phyloP scores from a whole-genome alignment of 2,329 filamentous ascomycete genomes.

The Metarhizium robertsii region DNA sequence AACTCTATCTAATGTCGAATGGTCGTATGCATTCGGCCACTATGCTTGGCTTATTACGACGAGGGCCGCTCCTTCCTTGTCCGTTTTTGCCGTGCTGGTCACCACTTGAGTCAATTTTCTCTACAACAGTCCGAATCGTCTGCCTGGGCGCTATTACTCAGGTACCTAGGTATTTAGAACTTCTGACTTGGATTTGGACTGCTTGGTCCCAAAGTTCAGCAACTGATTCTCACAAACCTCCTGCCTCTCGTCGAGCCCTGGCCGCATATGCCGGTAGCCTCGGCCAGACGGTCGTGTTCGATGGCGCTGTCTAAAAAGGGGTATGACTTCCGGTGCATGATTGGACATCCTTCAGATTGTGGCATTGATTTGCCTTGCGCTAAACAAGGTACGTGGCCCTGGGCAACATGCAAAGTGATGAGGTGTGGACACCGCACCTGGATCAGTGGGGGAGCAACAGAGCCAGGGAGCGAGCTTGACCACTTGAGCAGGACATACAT shows the following conservation, averaged over 20 bases:
- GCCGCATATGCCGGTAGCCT: slow-evolving; percentile 12
- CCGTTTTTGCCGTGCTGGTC: neutral
- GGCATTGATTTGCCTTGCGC: slow-evolving; percentile 21
- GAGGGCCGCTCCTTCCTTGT: neutral
- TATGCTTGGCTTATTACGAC: neutral
- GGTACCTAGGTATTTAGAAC: too few relatives aligned
- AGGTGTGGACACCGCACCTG: neutral
- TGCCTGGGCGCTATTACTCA: too few relatives aligned
- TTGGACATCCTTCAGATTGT: slow-evolving; percentile 17
- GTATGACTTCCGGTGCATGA: slow-evolving; percentile 11
- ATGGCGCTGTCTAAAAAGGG: slow-evolving; percentile 9
- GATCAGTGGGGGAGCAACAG: neutral
- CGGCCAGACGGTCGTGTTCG: slow-evolving; percentile 17
- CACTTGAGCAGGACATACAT: too few relatives aligned
- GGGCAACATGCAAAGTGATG: neutral
- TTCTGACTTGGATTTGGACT: neutral
- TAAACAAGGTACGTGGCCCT: slow-evolving; percentile 7
- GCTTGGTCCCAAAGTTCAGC: neutral
- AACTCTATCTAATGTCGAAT: neutral
- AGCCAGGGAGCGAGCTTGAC: neutral
- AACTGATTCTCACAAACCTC: neutral
- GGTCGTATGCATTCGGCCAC: neutral
- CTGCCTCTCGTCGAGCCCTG: neutral
- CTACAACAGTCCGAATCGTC: neutral
- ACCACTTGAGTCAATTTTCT: neutral